Evolutionary conservation across 495 filamentous ascomycete species (phyloP), one percentile per base, ranked within the genome.

Genomic region (Hypoxylon lienhwacheense): DNA sequence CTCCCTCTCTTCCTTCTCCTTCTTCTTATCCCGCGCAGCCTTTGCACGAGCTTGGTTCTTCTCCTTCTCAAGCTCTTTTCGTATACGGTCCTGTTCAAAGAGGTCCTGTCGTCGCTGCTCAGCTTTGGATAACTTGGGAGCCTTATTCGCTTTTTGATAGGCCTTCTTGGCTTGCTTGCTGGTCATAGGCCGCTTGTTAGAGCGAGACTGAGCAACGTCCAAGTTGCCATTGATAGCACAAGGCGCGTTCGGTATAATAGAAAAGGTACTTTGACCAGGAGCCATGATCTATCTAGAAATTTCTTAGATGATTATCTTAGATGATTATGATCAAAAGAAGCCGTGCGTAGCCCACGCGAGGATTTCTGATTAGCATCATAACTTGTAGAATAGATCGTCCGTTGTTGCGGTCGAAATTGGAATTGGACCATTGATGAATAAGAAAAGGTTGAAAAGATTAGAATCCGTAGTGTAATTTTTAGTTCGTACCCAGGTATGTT

Each of bases 1-100:
- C 21, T 59, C 66, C 24, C 59, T 46, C 29, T 66, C 52, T 21
- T 75, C 73, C 43, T 70, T 73, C n/a, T 66, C 67, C 42, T 61
- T 70, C 50, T 75, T 75, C 51, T 64, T 72, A n/a, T 78, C 74
- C 2, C 75, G 59, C 6, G 69, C 62, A 16, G 55, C 40, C 17
- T 66, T 63, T 5, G 74, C 73, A 8, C 65, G 68, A 17, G 56
- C 61, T 14, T 66, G 51, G 10, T 63, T 60, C 45, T 65, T 73
- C 32, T 77, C 73, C 52, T 73, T 75, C 32, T 75, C 75, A 11
- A 71, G 59, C 39, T 77, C 74, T 24, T 69, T 69, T 11, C 68
- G 61, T 32, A 73, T 72, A 14, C 72, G 70, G 24, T 73, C 72
- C 47, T 76, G 72, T 25, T 76, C 74, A n/a, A 70, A 66, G 3